Conservation (phyloP, 768 basidiomycete species). For the Lyophyllum semitale region DNA sequence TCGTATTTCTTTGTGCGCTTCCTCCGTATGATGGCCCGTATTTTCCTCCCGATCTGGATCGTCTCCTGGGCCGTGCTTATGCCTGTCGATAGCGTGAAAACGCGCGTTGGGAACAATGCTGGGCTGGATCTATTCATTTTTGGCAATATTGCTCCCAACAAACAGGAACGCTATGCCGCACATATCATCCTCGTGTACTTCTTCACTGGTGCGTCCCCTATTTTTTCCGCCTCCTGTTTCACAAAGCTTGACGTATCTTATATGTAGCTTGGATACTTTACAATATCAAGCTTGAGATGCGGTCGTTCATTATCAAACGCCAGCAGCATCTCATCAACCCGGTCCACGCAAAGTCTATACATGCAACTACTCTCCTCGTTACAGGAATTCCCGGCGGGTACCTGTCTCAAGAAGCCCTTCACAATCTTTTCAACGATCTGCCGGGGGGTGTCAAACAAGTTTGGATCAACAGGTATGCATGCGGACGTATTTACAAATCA, state of each 20-base stretch:
- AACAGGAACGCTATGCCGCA: constrained; percentile 67
- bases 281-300: constrained; percentile 81
- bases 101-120: constrained; percentile 40
- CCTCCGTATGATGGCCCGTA: constrained; percentile 77
- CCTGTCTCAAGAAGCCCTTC: constrained; percentile 69
- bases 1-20: constrained; percentile 95
- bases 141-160: constrained; percentile 64
- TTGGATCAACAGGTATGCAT: constrained; percentile 82
- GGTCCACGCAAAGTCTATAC: constrained; percentile 72
- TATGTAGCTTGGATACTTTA: constrained; percentile 84
- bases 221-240: background rate
- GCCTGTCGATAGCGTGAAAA: constrained; percentile 67
- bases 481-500: background rate
- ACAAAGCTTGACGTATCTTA: background rate
- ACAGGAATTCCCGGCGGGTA: constrained; percentile 85
- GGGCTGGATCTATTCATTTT: constrained; percentile 77
- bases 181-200: constrained; percentile 78
- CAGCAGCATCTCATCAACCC: constrained; percentile 82
- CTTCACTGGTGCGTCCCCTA: constrained; percentile 75
- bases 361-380: constrained; percentile 88
- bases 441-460: constrained; percentile 91
- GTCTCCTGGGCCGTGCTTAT: constrained; percentile 86
- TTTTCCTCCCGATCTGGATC: constrained; percentile 90
- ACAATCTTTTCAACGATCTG: constrained; percentile 71
- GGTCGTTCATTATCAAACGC: constrained; percentile 74